Evolutionary conservation across 257 asterid genomes (phyloP), one percentile per base, ranked within the genome.

Genomic region (Nicotiana undulata): DNA sequence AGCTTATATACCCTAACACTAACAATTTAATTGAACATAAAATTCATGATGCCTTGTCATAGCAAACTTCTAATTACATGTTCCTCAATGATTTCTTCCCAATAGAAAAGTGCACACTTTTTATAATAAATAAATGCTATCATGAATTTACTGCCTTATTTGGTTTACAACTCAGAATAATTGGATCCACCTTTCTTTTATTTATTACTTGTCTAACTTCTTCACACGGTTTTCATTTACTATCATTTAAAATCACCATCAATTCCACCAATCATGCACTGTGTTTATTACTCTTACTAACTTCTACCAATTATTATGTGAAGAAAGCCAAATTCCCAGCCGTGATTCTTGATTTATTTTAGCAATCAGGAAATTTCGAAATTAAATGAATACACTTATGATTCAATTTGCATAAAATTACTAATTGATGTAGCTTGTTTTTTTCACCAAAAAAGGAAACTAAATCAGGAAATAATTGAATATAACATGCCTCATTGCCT

Each of bases 211-310:
- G 22, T 67, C 3, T 16, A n/a, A 17, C 10, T 17, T n/a, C 9
- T 20, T 70, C 58, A 70, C 77, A 70, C 37, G 59, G 77, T 22
- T 70, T 72, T 72, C 77, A 40, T 40, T 72, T 72, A n/a, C 15
- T 74, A 74, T 74, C 63, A 74, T 74, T 74, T 49, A 46, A 12
- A 12, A 44, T 70, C 52, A 46, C 22, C 37, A 72, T 24, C 29
- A 22, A 59, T 63, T 74, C 79, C 79, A 74, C 79, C 46, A 49
- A 74, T 74, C 79, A 74, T 74, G 79, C 58, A 74, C 18, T 74
- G 26, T 74, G 16, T 46, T 72, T 74, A 49, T 49, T 46, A 8
- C 59, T 68, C 44, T 11, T 15, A 24, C 60, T 13, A 24, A 63
- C 63, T 63, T 74, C 63, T 74, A 22, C 44, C 61, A 74, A 74